phyloP scores from a whole-genome alignment of 2,329 filamentous ascomycete genomes.

The Penicillium psychrosexuale region DNA sequence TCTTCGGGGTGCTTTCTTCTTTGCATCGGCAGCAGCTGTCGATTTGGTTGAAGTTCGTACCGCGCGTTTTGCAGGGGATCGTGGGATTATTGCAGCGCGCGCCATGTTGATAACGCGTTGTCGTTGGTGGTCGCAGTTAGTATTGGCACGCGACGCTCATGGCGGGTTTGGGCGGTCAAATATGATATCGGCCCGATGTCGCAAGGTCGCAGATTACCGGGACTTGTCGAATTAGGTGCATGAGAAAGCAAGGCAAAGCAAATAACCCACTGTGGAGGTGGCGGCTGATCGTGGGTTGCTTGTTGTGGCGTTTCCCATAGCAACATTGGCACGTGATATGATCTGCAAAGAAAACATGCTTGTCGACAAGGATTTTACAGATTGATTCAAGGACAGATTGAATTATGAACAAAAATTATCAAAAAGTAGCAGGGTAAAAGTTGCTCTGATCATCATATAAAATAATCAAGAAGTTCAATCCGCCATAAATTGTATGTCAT shows the following conservation, averaged over 20 bases:
- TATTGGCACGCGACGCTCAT: conserved; percentile 14
- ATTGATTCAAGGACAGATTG: background rate
- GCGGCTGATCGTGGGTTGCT: conserved; percentile 13
- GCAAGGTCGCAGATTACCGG: background rate
- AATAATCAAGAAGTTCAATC: background rate
- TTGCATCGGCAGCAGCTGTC: conserved; percentile 15
- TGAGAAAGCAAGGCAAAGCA: conserved; percentile 7
- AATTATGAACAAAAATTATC: no score
- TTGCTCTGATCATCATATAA: background rate
- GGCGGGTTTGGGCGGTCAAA: conserved; percentile 11
- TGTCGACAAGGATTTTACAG: background rate
- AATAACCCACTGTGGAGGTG: conserved; percentile 13
- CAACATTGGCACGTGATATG: conserved; percentile 9
- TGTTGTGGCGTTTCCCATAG: conserved; percentile 17
- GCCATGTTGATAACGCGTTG: conserved; percentile 17
- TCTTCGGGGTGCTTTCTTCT: conserved; percentile 9
- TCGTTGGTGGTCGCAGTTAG: conserved; percentile 4
- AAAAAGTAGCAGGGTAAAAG: background rate
- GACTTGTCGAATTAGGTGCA: conserved; percentile 9
- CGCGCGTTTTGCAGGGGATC: conserved; percentile 20
- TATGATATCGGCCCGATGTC: background rate
- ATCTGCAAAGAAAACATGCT: background rate
- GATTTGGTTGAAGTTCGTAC: conserved; percentile 15
- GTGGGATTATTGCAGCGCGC: conserved; percentile 24
- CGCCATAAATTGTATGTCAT: background rate